These are phyloP conservation scores for Geranomyces michiganensis DNA, from an alignment of 192 early-diverging fungal genomes.

Conservation along the genomic window DNA sequence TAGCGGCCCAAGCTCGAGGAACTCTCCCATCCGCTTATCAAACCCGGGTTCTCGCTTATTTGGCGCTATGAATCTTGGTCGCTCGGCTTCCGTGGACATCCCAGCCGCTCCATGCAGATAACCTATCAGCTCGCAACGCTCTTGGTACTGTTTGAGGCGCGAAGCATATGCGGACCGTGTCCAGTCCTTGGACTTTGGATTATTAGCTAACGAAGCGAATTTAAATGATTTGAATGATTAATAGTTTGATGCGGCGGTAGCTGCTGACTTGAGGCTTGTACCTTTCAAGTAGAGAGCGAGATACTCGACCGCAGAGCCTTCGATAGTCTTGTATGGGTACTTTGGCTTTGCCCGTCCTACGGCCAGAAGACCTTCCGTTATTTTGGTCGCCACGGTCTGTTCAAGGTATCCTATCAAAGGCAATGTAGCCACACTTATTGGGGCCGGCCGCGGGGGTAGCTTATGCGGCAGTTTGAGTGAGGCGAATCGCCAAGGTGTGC, in stretches of 20 bases:
- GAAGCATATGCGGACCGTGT: slow-evolving; percentile 36
- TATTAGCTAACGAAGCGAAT: slow-evolving; percentile 45
- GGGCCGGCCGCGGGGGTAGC: slow-evolving; percentile 49
- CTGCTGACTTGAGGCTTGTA: background rate
- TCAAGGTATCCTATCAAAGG: slow-evolving; percentile 62
- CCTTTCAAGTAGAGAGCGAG: slow-evolving; percentile 58
- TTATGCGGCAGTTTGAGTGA: slow-evolving; percentile 51
- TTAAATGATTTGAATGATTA: background rate
- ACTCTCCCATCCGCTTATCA: slow-evolving; percentile 17
- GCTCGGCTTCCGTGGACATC: background rate
- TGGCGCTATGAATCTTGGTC: background rate
- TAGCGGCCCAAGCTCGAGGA: slow-evolving; percentile 8
- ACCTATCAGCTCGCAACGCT: slow-evolving; percentile 42
- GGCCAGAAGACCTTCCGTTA: slow-evolving; percentile 45
- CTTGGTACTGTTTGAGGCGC: slow-evolving; percentile 42
- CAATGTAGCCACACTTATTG: slow-evolving; percentile 42
- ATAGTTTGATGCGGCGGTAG: background rate
- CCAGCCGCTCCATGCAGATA: background rate
- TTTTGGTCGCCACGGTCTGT: slow-evolving; percentile 47
- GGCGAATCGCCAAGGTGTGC: slow-evolving; percentile 53
- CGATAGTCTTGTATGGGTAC: slow-evolving; percentile 51
- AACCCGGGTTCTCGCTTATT: background rate
- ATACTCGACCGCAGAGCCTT: slow-evolving; percentile 50
- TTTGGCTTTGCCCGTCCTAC: slow-evolving; percentile 53
- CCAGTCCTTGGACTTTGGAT: slow-evolving; percentile 49